Conservation (phyloP, 2,329 filamentous ascomycete species). For the Tricladium varicosporioides region DNA sequence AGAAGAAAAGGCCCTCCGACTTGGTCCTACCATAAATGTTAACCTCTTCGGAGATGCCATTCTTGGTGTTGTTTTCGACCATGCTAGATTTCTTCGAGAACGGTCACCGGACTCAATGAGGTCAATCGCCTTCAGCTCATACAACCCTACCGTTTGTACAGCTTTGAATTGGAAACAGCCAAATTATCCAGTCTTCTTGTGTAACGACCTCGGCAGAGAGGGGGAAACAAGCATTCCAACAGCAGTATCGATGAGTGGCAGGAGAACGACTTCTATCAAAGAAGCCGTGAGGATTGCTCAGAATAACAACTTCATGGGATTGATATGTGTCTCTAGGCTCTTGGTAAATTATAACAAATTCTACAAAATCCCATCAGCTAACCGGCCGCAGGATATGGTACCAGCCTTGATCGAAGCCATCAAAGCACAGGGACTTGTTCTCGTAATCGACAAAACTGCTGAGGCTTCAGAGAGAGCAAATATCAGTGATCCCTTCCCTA, state of each 20-base stretch:
- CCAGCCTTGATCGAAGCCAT: conserved; percentile 89
- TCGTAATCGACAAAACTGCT: conserved; percentile 83
- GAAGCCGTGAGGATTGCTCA: conserved; percentile 91
- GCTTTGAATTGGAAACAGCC: conserved; percentile 99
- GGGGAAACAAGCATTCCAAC: conserved; percentile 31
- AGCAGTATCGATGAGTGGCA: conserved; percentile 52
- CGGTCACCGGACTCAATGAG: conserved; percentile 70
- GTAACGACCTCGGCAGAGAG: conserved; percentile 81
- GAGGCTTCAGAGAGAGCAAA: conserved; percentile 32
- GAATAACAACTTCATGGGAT: conserved; percentile 96
- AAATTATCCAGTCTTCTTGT: conserved; percentile 94
- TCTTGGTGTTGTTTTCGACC: conserved; percentile 83
- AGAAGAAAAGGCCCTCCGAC: conserved; percentile 67
- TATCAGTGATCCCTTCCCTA: conserved; percentile 50
- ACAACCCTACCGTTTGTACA: conserved; percentile 85
- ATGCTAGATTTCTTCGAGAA: conserved; percentile 69
- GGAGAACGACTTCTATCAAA: conserved; percentile 82
- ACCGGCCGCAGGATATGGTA: conserved; percentile 73
- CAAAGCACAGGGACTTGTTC: conserved; percentile 87
- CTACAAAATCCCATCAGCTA: conserved; percentile 15
- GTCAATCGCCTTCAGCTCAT: conserved; percentile 91
- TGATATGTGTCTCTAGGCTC: conserved; percentile 85
- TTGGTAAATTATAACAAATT: conserved; percentile 60
- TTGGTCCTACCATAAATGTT: conserved; percentile 76
- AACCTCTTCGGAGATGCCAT: conserved; percentile 85